Percentiles rank a stretch among this genome's conserved stretches.
These are phyloP conservation scores for Dentipellis fragilis DNA, from an alignment of 768 basidiomycete species.

Conservation along the genomic window DNA sequence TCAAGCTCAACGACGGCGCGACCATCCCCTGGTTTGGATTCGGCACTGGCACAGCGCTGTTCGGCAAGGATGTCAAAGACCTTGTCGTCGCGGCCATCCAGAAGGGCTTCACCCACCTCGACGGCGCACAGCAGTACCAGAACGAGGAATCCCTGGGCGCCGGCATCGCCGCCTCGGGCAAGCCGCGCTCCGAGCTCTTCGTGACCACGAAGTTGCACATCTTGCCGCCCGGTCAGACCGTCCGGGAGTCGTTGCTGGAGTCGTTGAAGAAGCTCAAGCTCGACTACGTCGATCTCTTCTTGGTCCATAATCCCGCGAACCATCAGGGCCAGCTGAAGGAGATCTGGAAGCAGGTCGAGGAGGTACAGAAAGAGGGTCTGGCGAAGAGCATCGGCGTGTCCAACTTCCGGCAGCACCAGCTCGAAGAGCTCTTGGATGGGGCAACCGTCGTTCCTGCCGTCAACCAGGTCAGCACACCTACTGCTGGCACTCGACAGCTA, in stretches of 20 bases:
- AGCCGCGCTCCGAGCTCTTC: conserved; percentile 29
- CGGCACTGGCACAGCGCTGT: conserved; percentile 28
- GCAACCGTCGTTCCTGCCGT: conserved; percentile 39
- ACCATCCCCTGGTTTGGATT: conserved; percentile 29
- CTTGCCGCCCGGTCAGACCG: conserved; percentile 22
- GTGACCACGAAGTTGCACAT: conserved; percentile 33
- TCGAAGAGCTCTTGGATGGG: conserved; percentile 33
- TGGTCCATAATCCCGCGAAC: conserved; percentile 29
- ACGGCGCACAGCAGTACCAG: conserved; percentile 28
- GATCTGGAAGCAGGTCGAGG: conserved; percentile 35
- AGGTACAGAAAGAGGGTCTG: conserved; percentile 30
- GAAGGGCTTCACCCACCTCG: conserved; percentile 28
- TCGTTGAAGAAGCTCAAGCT: conserved; percentile 32
- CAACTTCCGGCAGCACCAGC: conserved; percentile 35
- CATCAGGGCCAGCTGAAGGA: conserved; percentile 19
- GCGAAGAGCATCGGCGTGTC: conserved; percentile 38
- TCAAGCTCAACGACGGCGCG: conserved; percentile 27
- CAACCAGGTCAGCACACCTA: conserved; percentile 35
- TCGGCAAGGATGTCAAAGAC: conserved; percentile 18
- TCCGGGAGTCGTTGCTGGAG: conserved; percentile 26
- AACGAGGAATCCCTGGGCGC: conserved; percentile 30
- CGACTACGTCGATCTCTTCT: conserved; percentile 32
- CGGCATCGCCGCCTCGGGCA: conserved; percentile 23
- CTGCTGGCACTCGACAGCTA: background rate
- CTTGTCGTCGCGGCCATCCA: conserved; percentile 22